Conservation (phyloP, 2,329 filamentous ascomycete genomes). For the Fonsecaea erecta region DNA sequence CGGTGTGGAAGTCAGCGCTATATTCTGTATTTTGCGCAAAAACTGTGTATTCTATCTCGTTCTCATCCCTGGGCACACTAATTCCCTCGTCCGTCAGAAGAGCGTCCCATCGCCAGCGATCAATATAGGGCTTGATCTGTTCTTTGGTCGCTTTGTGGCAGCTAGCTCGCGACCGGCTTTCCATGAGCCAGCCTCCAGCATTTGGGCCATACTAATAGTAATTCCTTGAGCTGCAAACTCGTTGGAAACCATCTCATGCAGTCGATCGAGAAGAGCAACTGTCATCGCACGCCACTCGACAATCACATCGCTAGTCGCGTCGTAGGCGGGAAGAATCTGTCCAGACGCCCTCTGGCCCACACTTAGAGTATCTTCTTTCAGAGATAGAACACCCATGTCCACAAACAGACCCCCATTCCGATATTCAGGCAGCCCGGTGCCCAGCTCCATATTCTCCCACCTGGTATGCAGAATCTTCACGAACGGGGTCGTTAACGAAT, state of each 20-base stretch:
- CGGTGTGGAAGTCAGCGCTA: neutral
- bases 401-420: slow-evolving; percentile 21
- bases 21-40: neutral
- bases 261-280: slow-evolving; percentile 33
- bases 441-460: slow-evolving; percentile 6
- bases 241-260: slow-evolving; percentile 41
- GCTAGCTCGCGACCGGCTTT: slow-evolving; percentile 41
- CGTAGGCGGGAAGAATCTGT: slow-evolving; percentile 11
- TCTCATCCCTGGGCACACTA: neutral
- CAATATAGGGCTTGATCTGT: slow-evolving; percentile 39
- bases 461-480: slow-evolving; percentile 4
- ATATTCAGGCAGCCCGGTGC: slow-evolving; percentile 19
- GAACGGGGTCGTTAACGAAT: slow-evolving; percentile 13
- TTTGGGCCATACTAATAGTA: slow-evolving; percentile 47
- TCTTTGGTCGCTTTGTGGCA: slow-evolving; percentile 43
- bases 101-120: slow-evolving; percentile 23
- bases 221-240: slow-evolving; percentile 47
- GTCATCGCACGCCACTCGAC: slow-evolving; percentile 25
- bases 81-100: slow-evolving; percentile 33
- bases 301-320: slow-evolving; percentile 14
- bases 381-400: slow-evolving; percentile 13
- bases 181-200: slow-evolving; percentile 40
- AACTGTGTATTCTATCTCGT: neutral
- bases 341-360: slow-evolving; percentile 12
- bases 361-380: slow-evolving; percentile 11